phyloP scores from a whole-genome alignment of 257 asterid genomes.

The Voacanga thouarsii region DNA sequence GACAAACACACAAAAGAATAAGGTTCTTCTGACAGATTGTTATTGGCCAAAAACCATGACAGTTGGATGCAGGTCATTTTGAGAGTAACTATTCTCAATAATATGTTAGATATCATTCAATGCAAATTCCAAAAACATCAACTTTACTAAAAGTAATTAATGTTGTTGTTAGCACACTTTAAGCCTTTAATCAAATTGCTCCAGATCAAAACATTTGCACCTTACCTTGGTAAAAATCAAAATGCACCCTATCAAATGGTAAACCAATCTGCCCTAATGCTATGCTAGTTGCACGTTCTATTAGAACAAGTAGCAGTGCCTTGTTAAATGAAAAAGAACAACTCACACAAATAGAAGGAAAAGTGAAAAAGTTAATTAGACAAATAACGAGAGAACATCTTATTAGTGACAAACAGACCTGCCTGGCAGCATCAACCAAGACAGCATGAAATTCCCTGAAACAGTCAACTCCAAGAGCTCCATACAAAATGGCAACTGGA shows the following conservation, averaged over 20 bases:
- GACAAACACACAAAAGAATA: neutral
- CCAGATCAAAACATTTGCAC: neutral
- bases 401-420: conserved; percentile 38
- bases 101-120: neutral
- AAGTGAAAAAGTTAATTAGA: neutral
- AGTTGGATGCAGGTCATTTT: neutral
- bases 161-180: neutral
- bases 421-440: conserved; percentile 67
- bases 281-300: neutral
- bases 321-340: neutral
- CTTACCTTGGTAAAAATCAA: neutral
- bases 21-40: neutral
- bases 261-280: neutral
- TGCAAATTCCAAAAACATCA: neutral
- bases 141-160: neutral
- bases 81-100: neutral
- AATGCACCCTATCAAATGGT: neutral
- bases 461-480: conserved; percentile 90
- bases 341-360: neutral
- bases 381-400: neutral
- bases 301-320: neutral
- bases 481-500: conserved; percentile 71
- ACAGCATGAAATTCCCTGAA: conserved; percentile 71
- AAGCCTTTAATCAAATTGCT: neutral
- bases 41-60: neutral